A percentile compares a stretch with the other conserved stretches of the same genome.
phyloP scores from a whole-genome alignment of 768 basidiomycete species.

The Tremella mesenterica region DNA sequence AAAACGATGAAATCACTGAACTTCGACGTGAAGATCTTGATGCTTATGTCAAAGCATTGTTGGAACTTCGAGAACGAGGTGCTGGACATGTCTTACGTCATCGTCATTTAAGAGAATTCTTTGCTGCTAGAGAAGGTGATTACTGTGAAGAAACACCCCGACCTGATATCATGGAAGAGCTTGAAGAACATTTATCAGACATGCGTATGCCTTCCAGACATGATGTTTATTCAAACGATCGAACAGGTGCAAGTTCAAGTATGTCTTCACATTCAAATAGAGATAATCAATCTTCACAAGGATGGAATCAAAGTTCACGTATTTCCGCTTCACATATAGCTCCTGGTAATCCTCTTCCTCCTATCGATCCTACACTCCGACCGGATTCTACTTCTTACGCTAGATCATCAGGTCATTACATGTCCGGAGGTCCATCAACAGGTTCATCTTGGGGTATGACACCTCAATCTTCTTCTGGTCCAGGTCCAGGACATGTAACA shows the following conservation, averaged over 20 bases:
- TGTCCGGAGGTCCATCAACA: conserved; percentile 18
- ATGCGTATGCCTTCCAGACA: conserved; percentile 8
- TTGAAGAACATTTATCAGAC: conserved; percentile 34
- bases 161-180: conserved; percentile 44
- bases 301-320: conserved; percentile 10
- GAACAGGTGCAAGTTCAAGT: conserved; percentile 16
- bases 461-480: conserved; percentile 1
- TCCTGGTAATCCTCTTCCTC: conserved; percentile 16
- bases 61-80: conserved; percentile 57
- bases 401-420: conserved; percentile 4
- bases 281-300: neutral
- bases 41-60: conserved; percentile 73
- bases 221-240: neutral
- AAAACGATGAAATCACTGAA: conserved; percentile 74
- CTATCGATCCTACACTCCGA: conserved; percentile 13
- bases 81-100: conserved; percentile 75
- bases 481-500: conserved; percentile 2
- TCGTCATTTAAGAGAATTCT: conserved; percentile 68
- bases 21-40: conserved; percentile 74
- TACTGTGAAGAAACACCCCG: conserved; percentile 58
- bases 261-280: conserved; percentile 10
- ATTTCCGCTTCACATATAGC: neutral
- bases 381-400: neutral
- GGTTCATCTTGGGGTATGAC: conserved; percentile 12
- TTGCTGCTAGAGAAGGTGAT: conserved; percentile 78